A percentile compares a stretch with the other conserved stretches of the same genome.
Conservation (phyloP, 768 basidiomycete genomes). For the Mycena olivaceomarginata region DNA sequence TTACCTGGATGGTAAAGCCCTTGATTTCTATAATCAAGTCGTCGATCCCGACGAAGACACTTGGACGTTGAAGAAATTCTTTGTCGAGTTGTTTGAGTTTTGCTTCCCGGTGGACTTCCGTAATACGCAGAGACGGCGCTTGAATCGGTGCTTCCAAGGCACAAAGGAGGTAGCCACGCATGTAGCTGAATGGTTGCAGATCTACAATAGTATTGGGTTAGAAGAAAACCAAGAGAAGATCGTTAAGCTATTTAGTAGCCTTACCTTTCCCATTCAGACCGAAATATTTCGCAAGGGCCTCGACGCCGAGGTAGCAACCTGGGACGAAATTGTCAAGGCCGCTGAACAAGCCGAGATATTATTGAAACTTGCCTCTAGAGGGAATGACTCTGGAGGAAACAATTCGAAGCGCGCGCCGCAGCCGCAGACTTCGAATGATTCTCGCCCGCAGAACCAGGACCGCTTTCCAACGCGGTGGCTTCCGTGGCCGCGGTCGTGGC, state of each 20-base stretch:
- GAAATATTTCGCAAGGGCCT: constrained; percentile 46
- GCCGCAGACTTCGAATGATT: neutral
- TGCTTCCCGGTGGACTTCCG: constrained; percentile 56
- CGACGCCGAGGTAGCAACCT: constrained; percentile 24
- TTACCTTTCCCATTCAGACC: constrained; percentile 36
- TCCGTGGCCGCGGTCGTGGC: no score
- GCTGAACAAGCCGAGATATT: neutral
- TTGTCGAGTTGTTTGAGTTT: constrained; percentile 56
- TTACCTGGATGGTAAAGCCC: constrained; percentile 54
- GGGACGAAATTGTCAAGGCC: constrained; percentile 29
- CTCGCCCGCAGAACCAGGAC: neutral
- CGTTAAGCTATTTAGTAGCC: neutral
- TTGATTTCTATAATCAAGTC: constrained; percentile 50
- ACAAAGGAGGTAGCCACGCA: no score
- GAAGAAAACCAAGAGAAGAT: no score
- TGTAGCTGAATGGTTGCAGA: no score
- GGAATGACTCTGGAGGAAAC: neutral
- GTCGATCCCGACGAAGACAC: constrained; percentile 41
- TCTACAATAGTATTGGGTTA: no score
- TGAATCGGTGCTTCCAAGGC: neutral
- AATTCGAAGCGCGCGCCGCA: neutral
- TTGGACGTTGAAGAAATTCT: constrained; percentile 54
- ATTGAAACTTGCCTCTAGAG: neutral
- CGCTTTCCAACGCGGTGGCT: neutral
- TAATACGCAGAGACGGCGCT: neutral